Percentiles rank a stretch among this genome's conserved stretches.
These are phyloP conservation scores for Trichoderma afroharzianum DNA, from an alignment of 2,329 filamentous ascomycete genomes.

Conservation along the genomic window DNA sequence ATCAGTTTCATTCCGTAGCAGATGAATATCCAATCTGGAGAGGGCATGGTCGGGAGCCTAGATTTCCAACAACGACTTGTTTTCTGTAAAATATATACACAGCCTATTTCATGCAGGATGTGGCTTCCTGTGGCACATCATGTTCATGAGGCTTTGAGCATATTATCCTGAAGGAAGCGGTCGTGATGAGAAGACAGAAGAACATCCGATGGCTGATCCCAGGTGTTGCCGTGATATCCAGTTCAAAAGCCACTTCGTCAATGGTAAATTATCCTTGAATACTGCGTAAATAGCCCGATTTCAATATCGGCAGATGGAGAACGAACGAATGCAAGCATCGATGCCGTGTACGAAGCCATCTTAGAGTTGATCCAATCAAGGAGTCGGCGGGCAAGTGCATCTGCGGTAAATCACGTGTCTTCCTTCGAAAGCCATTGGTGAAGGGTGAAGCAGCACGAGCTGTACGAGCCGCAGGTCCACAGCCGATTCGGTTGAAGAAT, in stretches of 20 bases:
- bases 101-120: background rate
- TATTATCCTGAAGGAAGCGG: background rate
- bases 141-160: background rate
- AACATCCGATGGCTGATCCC: background rate
- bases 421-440: background rate
- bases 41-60: background rate
- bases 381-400: slow-evolving; percentile 8
- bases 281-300: background rate
- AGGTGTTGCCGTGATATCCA: background rate
- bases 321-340: background rate
- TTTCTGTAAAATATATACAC: background rate
- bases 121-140: background rate
- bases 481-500: background rate
- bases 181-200: background rate
- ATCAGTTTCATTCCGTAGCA: background rate
- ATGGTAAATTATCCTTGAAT: background rate
- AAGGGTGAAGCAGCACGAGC: background rate
- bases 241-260: background rate
- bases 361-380: background rate
- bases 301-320: background rate
- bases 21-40: background rate
- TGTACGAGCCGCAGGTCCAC: background rate
- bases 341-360: background rate
- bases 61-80: background rate
- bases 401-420: slow-evolving; percentile 10